Evolutionary conservation across 257 asterid genomes (phyloP).

Genomic region (Solanum acaule): DNA sequence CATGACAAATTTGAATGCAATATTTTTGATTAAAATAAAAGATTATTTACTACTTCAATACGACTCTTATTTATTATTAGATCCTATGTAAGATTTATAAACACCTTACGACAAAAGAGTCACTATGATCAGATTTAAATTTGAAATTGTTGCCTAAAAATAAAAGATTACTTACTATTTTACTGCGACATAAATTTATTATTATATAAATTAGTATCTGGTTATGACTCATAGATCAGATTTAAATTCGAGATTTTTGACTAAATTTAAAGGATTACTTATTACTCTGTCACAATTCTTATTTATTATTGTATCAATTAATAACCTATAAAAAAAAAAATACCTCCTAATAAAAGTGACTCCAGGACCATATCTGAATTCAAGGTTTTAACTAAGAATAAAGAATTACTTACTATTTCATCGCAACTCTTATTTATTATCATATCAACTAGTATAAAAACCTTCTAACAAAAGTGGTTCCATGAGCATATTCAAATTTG

Average conservation of each 20-base stretch:
- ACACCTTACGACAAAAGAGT: neutral
- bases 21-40: neutral
- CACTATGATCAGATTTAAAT: no score
- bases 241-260: neutral
- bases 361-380: neutral
- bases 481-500: neutral
- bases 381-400: no score
- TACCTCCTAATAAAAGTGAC: neutral
- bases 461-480: no score
- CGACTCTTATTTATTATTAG: no score
- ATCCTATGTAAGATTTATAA: neutral
- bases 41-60: neutral
- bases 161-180: no score
- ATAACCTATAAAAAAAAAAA: no score
- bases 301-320: neutral
- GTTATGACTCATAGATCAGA: accelerated
- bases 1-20: neutral
- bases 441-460: neutral
- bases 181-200: no score
- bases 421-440: neutral
- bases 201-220: neutral
- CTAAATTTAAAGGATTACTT: accelerated
- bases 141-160: no score
- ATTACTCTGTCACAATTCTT: accelerated
- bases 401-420: no score